phyloP scores from a whole-genome alignment of 1,284 basidiomycete genomes.

The Taiwanofungus camphoratus region DNA sequence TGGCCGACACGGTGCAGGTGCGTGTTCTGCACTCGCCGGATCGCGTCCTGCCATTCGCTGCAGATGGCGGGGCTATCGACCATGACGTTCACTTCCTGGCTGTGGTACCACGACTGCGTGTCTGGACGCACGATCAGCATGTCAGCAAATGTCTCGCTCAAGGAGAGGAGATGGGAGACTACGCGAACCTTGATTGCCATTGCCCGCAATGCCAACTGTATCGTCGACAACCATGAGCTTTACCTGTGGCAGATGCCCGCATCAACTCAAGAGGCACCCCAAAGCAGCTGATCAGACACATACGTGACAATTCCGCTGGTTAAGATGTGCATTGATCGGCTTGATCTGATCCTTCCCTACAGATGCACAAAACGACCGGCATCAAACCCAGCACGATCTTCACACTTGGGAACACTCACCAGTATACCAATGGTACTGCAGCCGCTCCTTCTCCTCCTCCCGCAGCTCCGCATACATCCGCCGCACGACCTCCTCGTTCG shows the following conservation, averaged over 20 bases:
- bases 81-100: conserved; percentile 75
- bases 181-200: conserved; percentile 48
- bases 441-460: conserved; percentile 40
- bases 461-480: conserved; percentile 55
- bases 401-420: conserved; percentile 1
- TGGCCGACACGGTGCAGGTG: conserved; percentile 54
- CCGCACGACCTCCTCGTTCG: conserved; percentile 71
- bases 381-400: neutral
- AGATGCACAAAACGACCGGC: neutral
- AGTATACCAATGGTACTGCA: conserved; percentile 68
- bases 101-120: conserved; percentile 77
- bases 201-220: conserved; percentile 65
- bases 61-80: conserved; percentile 60
- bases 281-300: neutral
- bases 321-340: conserved; percentile 67
- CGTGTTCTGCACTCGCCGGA: conserved; percentile 69
- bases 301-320: conserved; percentile 70
- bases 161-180: neutral
- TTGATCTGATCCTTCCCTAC: conserved; percentile 61
- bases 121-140: conserved; percentile 28
- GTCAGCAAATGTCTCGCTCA: neutral
- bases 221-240: conserved; percentile 75
- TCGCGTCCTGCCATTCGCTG: conserved; percentile 57
- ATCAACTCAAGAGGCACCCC: neutral
- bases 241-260: conserved; percentile 31